Evolutionary conservation across 306 rosid genomes (phyloP).

Genomic region (Crotalaria pallida): DNA sequence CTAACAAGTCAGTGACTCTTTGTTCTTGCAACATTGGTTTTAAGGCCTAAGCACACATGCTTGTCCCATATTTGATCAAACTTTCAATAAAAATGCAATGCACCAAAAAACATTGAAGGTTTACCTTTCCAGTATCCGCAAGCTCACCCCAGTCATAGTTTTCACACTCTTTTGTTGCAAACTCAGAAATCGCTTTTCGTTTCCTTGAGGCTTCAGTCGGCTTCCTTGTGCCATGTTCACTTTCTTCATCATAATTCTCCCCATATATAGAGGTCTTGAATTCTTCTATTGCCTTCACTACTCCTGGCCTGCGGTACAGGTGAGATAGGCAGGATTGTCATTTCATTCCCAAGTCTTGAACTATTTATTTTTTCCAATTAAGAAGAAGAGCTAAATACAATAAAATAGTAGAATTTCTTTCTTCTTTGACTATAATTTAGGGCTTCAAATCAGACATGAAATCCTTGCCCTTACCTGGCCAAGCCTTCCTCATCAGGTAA

Average conservation of each 20-base stretch:
- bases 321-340: conserved; percentile 23
- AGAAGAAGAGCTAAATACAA: not conserved
- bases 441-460: not conserved
- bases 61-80: conserved; percentile 11
- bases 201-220: conserved; percentile 57
- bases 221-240: conserved; percentile 36
- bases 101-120: conserved; percentile 16
- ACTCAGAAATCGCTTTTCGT: conserved; percentile 60
- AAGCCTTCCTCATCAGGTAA: conserved; percentile 89
- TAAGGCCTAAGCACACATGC: not conserved
- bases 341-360: not conserved
- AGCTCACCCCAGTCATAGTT: conserved; percentile 73
- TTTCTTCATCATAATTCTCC: conserved; percentile 60
- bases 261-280: conserved; percentile 79
- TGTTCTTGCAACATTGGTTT: not conserved
- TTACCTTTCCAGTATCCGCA: conserved; percentile 86
- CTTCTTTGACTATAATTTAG: not conserved
- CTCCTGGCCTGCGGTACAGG: conserved; percentile 70
- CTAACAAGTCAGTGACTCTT: not conserved
- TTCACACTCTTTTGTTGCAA: conserved; percentile 54
- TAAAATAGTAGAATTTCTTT: not conserved
- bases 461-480: conserved; percentile 51
- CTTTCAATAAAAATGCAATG: not conserved
- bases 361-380: not conserved
- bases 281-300: conserved; percentile 65